A percentile compares a stretch with the other conserved stretches of the same genome.
These are phyloP conservation scores for Vigna radiata DNA, from an alignment of 306 rosid genomes.

Conservation along the genomic window DNA sequence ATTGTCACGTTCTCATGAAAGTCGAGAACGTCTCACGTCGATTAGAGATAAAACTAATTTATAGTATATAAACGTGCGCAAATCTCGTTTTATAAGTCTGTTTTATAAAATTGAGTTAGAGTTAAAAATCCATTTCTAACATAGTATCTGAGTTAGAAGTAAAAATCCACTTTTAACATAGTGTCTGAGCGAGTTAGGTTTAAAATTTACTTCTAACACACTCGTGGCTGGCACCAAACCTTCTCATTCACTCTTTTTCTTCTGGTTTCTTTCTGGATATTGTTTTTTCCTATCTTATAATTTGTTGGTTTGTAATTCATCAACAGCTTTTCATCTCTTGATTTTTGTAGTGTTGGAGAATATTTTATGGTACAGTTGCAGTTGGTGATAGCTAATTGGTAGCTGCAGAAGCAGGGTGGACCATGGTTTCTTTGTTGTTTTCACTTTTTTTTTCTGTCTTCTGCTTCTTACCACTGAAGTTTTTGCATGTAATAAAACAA, in stretches of 20 bases:
- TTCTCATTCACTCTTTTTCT: background rate
- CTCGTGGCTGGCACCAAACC: background rate
- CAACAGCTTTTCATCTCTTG: background rate
- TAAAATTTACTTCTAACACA: too few species aligned
- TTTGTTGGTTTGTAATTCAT: constrained; percentile 29
- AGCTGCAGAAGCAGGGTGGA: constrained; percentile 29
- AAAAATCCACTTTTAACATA: too few species aligned
- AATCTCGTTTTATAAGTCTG: too few species aligned
- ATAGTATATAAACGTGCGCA: too few species aligned
- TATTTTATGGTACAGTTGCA: background rate
- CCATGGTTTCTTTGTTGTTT: constrained; percentile 31
- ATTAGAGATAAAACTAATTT: too few species aligned
- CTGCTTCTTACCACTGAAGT: background rate
- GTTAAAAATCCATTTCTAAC: too few species aligned
- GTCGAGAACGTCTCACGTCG: too few species aligned
- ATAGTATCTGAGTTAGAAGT: too few species aligned
- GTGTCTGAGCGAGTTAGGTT: too few species aligned
- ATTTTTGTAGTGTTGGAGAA: background rate
- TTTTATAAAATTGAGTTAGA: too few species aligned
- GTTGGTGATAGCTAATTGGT: background rate
- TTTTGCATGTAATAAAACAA: background rate
- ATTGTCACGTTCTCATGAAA: background rate
- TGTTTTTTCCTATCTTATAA: background rate
- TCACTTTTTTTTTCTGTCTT: background rate
- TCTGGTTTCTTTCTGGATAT: background rate